Percentiles rank a stretch among this genome's conserved stretches.
Evolutionary conservation across 208 protist species (phyloP).

Genomic region (Acanthamoeba lenticulata): DNA sequence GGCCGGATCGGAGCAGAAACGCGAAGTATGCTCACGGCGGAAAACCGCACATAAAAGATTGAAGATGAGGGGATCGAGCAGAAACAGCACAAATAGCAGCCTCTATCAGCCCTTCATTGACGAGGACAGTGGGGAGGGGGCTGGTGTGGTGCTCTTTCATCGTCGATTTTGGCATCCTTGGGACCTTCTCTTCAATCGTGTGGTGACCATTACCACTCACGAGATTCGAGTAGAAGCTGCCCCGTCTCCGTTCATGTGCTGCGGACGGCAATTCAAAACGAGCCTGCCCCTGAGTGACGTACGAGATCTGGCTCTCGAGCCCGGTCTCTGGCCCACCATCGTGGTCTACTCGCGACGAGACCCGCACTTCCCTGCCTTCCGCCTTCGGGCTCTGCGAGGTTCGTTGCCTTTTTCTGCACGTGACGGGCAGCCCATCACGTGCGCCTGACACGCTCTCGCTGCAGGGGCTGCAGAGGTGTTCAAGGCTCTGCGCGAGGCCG

Average conservation of each 20-base stretch:
- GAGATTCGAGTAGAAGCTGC: neutral
- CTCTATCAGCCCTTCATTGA: slow-evolving; percentile 10
- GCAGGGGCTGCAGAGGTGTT: neutral
- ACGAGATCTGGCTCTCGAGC: neutral
- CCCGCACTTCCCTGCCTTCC: neutral
- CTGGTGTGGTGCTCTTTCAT: neutral
- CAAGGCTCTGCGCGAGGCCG: neutral
- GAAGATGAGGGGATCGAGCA: neutral
- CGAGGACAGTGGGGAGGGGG: neutral
- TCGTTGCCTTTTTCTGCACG: no score
- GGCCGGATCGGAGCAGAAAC: no score
- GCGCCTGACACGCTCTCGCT: neutral
- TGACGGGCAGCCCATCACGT: neutral
- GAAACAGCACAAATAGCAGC: neutral
- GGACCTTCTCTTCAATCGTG: neutral
- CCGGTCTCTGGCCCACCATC: neutral
- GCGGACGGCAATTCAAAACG: neutral
- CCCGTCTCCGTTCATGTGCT: neutral
- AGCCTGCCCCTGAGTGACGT: neutral
- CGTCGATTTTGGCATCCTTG: neutral
- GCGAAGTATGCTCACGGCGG: no score
- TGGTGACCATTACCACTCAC: neutral
- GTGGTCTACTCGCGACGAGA: neutral
- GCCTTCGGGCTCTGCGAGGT: neutral
- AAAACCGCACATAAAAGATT: neutral